phyloP scores from a whole-genome alignment of 768 basidiomycete species.

The Boletellus ananas region DNA sequence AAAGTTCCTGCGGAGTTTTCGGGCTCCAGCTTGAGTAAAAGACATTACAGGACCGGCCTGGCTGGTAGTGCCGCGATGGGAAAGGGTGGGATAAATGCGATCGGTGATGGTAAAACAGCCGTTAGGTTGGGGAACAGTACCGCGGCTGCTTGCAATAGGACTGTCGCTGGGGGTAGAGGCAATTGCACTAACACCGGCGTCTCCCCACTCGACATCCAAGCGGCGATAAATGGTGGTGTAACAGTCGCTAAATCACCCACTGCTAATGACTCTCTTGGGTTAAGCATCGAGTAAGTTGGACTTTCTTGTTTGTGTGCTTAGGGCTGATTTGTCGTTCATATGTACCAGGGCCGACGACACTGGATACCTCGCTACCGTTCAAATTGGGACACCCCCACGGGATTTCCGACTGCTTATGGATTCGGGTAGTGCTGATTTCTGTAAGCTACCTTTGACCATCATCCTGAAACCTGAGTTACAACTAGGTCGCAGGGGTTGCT shows the following conservation, averaged over 20 bases:
- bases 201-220: slow-evolving; percentile 35
- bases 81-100: not conserved
- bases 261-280: slow-evolving; percentile 53
- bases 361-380: slow-evolving; percentile 55
- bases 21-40: slow-evolving; percentile 8
- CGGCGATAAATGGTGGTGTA: slow-evolving; percentile 35
- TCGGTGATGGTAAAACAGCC: not conserved
- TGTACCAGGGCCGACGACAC: slow-evolving; percentile 44
- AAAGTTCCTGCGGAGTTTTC: not conserved
- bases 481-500: slow-evolving; percentile 41
- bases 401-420: slow-evolving; percentile 63
- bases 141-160: slow-evolving; percentile 4
- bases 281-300: slow-evolving; percentile 61
- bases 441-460: slow-evolving; percentile 21
- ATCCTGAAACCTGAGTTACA: not conserved
- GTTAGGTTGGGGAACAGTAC: slow-evolving; percentile 3
- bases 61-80: not conserved
- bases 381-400: slow-evolving; percentile 63
- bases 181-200: slow-evolving; percentile 30
- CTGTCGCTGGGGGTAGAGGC: slow-evolving; percentile 7
- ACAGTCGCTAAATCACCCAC: slow-evolving; percentile 42
- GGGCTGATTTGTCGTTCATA: slow-evolving; percentile 1
- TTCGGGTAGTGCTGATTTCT: slow-evolving; percentile 65
- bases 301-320: not conserved
- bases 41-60: slow-evolving; percentile 7